These are phyloP conservation scores for Aspergillus sp. DNA, from an alignment of 2,329 filamentous ascomycete genomes.

Conservation along the genomic window DNA sequence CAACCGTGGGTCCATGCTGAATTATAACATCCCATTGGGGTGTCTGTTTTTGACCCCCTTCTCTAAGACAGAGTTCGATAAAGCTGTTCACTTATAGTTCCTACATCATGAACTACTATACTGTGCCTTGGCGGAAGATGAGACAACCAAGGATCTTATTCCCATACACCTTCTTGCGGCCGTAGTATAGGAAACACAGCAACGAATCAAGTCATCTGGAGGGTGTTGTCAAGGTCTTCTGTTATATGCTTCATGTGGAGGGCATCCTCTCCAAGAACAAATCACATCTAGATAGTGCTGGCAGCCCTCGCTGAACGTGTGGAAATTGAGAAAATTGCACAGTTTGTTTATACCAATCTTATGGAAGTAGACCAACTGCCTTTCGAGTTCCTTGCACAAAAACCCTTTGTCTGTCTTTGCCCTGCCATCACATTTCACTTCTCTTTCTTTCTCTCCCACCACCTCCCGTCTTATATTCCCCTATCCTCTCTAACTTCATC, in stretches of 20 bases:
- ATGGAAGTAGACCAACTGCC: no score
- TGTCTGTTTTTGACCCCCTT: conserved; percentile 38
- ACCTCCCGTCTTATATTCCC: no score
- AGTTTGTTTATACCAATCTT: no score
- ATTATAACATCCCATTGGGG: conserved; percentile 38
- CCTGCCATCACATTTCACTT: no score
- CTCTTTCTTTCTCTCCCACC: no score
- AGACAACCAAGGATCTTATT: conserved; percentile 32
- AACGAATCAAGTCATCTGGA: conserved; percentile 25
- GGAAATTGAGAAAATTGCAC: no score
- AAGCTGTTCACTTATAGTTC: conserved; percentile 58
- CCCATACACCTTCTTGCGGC: conserved; percentile 33
- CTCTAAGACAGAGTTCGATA: conserved; percentile 30
- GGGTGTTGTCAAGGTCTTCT: conserved; percentile 31
- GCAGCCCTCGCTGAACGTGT: no score
- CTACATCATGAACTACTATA: conserved; percentile 57
- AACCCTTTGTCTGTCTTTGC: no score
- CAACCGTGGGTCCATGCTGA: conserved; percentile 43
- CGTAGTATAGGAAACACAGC: conserved; percentile 40
- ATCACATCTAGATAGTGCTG: no score
- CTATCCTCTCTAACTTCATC: no score
- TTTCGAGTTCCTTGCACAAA: no score
- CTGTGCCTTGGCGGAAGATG: conserved; percentile 49
- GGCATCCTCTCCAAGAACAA: neutral
- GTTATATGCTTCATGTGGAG: conserved; percentile 44